A percentile compares a stretch with the other conserved stretches of the same genome.
Evolutionary conservation across 805 yeast genomes (phyloP).

Genomic region (Pichia californica): DNA sequence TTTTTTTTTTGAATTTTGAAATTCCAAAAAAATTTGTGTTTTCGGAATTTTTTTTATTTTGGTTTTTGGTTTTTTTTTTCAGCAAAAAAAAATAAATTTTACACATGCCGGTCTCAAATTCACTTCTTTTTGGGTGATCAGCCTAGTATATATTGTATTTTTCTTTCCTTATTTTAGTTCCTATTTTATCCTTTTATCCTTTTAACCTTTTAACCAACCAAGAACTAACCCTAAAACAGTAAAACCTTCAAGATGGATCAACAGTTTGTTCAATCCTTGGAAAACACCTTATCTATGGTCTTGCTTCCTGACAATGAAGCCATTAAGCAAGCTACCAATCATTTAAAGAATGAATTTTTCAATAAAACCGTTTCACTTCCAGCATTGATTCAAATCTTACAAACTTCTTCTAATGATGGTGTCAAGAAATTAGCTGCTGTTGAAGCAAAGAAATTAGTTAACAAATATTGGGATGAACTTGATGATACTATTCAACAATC

Average conservation of each 20-base stretch:
- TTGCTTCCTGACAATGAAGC: slow-evolving; percentile 75
- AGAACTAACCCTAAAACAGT: not conserved
- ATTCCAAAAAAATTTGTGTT: too few species aligned
- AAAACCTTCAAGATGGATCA: slow-evolving; percentile 48
- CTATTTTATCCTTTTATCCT: not conserved
- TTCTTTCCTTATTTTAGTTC: too few species aligned
- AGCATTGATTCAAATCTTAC: slow-evolving; percentile 75
- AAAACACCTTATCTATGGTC: slow-evolving; percentile 71
- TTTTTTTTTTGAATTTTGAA: too few species aligned
- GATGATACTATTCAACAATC: slow-evolving; percentile 46
- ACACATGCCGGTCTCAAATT: too few species aligned
- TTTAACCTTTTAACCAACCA: not conserved
- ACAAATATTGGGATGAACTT: slow-evolving; percentile 58
- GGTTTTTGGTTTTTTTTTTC: too few species aligned
- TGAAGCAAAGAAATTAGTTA: slow-evolving; percentile 82
- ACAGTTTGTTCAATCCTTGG: slow-evolving; percentile 63
- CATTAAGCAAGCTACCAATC: slow-evolving; percentile 75
- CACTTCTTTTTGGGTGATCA: too few species aligned
- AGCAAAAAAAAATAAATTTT: too few species aligned
- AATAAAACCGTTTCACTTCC: slow-evolving; percentile 67
- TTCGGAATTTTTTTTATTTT: too few species aligned
- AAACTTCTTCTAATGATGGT: slow-evolving; percentile 60
- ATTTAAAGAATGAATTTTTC: slow-evolving; percentile 69
- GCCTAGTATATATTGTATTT: too few species aligned
- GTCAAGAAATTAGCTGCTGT: slow-evolving; percentile 92